Evolutionary conservation across 805 yeast genomes (phyloP).

Genomic region (Kazachstania psychrophila): DNA sequence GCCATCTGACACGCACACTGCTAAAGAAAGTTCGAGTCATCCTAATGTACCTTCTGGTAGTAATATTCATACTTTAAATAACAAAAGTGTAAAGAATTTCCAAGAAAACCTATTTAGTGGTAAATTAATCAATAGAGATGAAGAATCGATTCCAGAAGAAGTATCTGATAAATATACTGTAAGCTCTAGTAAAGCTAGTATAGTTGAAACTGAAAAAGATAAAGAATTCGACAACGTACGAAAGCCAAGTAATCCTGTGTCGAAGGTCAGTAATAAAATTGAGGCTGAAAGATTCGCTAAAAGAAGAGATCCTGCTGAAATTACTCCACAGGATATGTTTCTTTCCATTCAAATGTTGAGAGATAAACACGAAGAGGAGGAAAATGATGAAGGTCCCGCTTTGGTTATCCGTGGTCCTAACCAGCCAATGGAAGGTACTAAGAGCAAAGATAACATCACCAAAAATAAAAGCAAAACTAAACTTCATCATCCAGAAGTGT

Average conservation of each 20-base stretch:
- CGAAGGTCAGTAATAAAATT: not conserved
- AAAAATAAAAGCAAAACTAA: not conserved
- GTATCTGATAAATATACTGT: constrained; percentile 7
- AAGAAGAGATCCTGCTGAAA: constrained; percentile 34
- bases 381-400: constrained; percentile 67
- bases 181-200: too few relatives aligned
- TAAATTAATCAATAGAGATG: constrained; percentile 27
- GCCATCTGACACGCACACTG: too few relatives aligned
- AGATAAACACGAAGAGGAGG: constrained; percentile 36
- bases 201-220: too few relatives aligned
- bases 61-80: not conserved
- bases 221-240: not conserved
- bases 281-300: constrained; percentile 26
- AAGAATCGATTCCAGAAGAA: constrained; percentile 7
- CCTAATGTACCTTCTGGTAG: too few relatives aligned
- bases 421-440: too few relatives aligned
- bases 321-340: constrained; percentile 77
- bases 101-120: constrained; percentile 32
- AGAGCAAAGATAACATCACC: constrained; percentile 6
- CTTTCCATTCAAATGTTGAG: constrained; percentile 77
- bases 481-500: not conserved
- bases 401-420: constrained; percentile 64
- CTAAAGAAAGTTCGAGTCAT: too few relatives aligned
- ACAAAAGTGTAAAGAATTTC: constrained; percentile 15
- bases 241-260: not conserved